Evolutionary conservation across 2,329 filamentous ascomycete species (phyloP).

Genomic region (Trichothecium sympodiale): DNA sequence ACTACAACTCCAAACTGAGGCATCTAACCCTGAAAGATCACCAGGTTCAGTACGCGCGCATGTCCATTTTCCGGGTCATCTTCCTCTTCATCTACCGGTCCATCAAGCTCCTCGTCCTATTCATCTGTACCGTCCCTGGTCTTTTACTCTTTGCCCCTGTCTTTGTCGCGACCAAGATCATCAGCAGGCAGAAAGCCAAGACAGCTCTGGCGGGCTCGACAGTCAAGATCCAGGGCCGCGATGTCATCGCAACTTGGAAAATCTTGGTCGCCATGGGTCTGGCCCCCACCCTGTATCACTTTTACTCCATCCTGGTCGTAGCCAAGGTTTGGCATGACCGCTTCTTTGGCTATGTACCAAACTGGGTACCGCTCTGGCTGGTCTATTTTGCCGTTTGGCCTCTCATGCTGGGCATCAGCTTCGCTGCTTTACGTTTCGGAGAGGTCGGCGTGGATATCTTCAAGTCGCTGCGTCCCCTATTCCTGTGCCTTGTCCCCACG

Average conservation of each 20-base stretch:
- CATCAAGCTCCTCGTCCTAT: constrained; percentile 64
- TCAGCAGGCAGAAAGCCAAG: constrained; percentile 71
- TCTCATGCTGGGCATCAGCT: constrained; percentile 79
- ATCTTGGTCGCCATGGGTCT: constrained; percentile 77
- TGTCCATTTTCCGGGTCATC: constrained; percentile 67
- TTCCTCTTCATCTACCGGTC: constrained; percentile 70
- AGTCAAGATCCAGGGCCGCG: constrained; percentile 78
- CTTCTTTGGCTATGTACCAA: constrained; percentile 69
- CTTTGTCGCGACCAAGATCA: constrained; percentile 73
- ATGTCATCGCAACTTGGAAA: constrained; percentile 93
- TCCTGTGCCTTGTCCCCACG: constrained; percentile 74
- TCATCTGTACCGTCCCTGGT: constrained; percentile 75
- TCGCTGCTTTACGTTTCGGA: constrained; percentile 85
- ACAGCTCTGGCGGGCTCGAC: constrained; percentile 76
- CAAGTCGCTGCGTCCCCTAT: constrained; percentile 82
- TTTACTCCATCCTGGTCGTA: constrained; percentile 66
- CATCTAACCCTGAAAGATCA: constrained; percentile 86
- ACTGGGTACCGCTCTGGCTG: constrained; percentile 68
- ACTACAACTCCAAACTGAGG: constrained; percentile 79
- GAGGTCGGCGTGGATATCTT: constrained; percentile 99
- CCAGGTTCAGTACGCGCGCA: constrained; percentile 83
- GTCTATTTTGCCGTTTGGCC: constrained; percentile 66
- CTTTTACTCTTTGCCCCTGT: constrained; percentile 80
- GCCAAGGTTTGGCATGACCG: constrained; percentile 73
- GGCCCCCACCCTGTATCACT: constrained; percentile 70